Conservation (phyloP, 306 rosid genomes). For the Citrullus amarus region DNA sequence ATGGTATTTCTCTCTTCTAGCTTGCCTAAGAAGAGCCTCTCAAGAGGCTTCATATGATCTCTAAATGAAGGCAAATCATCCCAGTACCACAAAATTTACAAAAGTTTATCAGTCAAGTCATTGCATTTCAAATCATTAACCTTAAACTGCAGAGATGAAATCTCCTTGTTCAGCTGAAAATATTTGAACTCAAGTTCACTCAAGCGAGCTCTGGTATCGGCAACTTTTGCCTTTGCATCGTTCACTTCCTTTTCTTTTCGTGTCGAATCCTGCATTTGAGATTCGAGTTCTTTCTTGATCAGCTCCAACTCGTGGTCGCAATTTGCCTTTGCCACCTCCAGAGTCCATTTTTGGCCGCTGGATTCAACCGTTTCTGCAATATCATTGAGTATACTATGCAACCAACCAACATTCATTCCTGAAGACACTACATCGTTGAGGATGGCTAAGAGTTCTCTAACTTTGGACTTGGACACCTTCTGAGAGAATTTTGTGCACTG, state of each 20-base stretch:
- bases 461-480: slow-evolving; percentile 34
- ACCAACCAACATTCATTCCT: slow-evolving; percentile 52
- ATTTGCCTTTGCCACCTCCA: slow-evolving; percentile 35
- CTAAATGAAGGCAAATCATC: neutral
- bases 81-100: slow-evolving; percentile 14
- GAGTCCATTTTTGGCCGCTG: slow-evolving; percentile 23
- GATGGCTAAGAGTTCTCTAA: slow-evolving; percentile 51
- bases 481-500: slow-evolving; percentile 23
- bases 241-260: slow-evolving; percentile 47
- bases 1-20: neutral
- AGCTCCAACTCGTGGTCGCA: slow-evolving; percentile 35
- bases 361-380: slow-evolving; percentile 35
- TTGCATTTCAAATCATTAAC: slow-evolving; percentile 31
- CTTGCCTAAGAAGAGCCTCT: neutral
- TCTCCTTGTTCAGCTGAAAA: slow-evolving; percentile 26
- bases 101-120: slow-evolving; percentile 36
- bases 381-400: slow-evolving; percentile 37
- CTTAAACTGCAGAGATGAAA: slow-evolving; percentile 41
- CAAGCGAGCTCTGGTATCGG: slow-evolving; percentile 39
- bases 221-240: slow-evolving; percentile 28
- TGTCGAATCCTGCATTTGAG: slow-evolving; percentile 33
- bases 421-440: slow-evolving; percentile 69
- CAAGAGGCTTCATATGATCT: neutral
- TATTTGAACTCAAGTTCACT: slow-evolving; percentile 47
- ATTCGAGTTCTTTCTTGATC: slow-evolving; percentile 36